phyloP scores from a whole-genome alignment of 2,329 filamentous ascomycete genomes.

The Colletotrichum sansevieriae region DNA sequence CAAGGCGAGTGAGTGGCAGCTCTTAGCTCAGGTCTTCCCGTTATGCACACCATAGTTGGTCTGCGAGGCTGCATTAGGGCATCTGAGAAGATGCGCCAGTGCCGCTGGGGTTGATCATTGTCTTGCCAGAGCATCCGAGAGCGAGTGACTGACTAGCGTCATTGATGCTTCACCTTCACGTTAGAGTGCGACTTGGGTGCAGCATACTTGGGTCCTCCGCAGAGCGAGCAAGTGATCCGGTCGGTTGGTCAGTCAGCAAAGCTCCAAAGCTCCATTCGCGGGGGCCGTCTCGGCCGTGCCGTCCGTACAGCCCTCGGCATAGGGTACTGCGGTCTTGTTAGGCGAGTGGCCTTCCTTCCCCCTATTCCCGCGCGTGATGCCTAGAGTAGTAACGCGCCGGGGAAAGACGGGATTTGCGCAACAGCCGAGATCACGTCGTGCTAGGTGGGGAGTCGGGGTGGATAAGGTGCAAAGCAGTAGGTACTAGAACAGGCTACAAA shows the following conservation, averaged over 20 bases:
- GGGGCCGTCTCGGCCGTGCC: slow-evolving; percentile 31
- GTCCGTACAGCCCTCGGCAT: slow-evolving; percentile 28
- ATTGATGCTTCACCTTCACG: background rate
- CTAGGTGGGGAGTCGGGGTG: slow-evolving; percentile 21
- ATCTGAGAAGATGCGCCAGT: slow-evolving; percentile 21
- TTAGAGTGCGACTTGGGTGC: too few relatives aligned
- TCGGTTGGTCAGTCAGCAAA: slow-evolving; percentile 27
- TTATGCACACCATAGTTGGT: slow-evolving; percentile 22
- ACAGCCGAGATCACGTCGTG: slow-evolving; percentile 29
- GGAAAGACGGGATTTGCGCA: slow-evolving; percentile 31
- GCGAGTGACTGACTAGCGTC: slow-evolving; percentile 6
- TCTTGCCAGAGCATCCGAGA: slow-evolving; percentile 26
- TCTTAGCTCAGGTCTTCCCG: slow-evolving; percentile 23
- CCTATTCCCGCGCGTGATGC: slow-evolving; percentile 28
- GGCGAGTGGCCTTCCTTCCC: slow-evolving; percentile 8
- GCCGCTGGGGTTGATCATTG: background rate
- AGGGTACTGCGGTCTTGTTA: background rate
- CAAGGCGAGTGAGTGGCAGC: background rate
- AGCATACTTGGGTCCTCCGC: too few relatives aligned
- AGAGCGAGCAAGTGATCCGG: background rate
- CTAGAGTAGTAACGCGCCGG: slow-evolving; percentile 30
- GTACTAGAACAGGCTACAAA: background rate
- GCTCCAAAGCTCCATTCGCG: background rate
- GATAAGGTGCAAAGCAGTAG: slow-evolving; percentile 17
- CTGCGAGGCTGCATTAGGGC: slow-evolving; percentile 24